These are phyloP conservation scores for Fusarium concolor DNA, from an alignment of 2,329 filamentous ascomycete genomes.

Conservation along the genomic window DNA sequence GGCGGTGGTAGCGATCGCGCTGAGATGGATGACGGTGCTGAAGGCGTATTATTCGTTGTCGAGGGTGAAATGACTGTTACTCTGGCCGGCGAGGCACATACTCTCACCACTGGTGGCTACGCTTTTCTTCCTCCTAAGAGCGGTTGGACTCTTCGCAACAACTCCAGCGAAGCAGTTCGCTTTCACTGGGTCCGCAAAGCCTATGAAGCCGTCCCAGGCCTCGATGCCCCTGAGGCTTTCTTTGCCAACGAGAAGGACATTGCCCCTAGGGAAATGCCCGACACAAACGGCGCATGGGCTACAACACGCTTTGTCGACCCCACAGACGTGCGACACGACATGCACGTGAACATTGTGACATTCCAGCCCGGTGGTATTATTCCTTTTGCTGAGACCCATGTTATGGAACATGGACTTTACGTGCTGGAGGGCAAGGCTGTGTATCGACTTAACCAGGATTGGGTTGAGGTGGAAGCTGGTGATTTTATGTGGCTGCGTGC, in stretches of 20 bases:
- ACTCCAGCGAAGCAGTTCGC: slow-evolving; percentile 11
- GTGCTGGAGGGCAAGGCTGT: slow-evolving; percentile 30
- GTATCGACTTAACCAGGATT: slow-evolving; percentile 26
- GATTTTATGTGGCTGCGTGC: slow-evolving; percentile 33
- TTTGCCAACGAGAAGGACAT: slow-evolving; percentile 30
- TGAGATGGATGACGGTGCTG: slow-evolving; percentile 25
- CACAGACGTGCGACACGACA: slow-evolving; percentile 22
- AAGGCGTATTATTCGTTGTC: slow-evolving; percentile 26
- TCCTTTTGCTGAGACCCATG: slow-evolving; percentile 29
- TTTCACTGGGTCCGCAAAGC: slow-evolving; percentile 34
- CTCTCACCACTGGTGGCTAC: slow-evolving; percentile 18
- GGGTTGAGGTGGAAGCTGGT: slow-evolving; percentile 28
- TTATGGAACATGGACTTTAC: slow-evolving; percentile 32
- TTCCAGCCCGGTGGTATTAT: slow-evolving; percentile 27
- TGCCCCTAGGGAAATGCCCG: slow-evolving; percentile 18
- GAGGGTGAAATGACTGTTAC: slow-evolving; percentile 27
- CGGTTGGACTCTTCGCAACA: slow-evolving; percentile 30
- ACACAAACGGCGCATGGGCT: slow-evolving; percentile 28
- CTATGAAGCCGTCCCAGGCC: slow-evolving; percentile 21
- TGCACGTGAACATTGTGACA: slow-evolving; percentile 32
- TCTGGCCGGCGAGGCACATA: slow-evolving; percentile 10
- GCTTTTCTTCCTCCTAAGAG: slow-evolving; percentile 29
- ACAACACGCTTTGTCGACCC: slow-evolving; percentile 30
- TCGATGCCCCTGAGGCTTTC: slow-evolving; percentile 19
- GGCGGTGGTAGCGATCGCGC: slow-evolving; percentile 27